Evolutionary conservation across 371 early-diverging fungal species (phyloP).

Genomic region (Mortierella sp.): DNA sequence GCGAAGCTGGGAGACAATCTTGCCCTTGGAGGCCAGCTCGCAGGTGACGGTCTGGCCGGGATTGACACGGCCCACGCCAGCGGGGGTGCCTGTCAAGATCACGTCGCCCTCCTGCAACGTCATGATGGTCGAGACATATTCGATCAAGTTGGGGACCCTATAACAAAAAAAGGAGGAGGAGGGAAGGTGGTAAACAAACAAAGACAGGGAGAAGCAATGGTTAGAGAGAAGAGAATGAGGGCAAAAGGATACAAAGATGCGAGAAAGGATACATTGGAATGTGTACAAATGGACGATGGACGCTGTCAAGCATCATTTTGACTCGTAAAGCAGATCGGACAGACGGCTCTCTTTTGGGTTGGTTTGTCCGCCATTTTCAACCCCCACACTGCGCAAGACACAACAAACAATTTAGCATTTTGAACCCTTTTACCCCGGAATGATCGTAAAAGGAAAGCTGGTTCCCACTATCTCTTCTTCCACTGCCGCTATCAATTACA

Average conservation of each 20-base stretch:
- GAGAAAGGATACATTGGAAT: neutral
- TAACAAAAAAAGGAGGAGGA: neutral
- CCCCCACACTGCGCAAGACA: neutral
- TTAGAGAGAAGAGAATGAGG: neutral
- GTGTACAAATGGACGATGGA: neutral
- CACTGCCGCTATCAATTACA: neutral
- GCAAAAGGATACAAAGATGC: too few species aligned
- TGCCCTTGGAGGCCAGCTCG: constrained; percentile 32
- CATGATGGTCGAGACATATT: constrained; percentile 88
- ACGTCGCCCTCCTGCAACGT: constrained; percentile 88
- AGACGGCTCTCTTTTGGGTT: neutral
- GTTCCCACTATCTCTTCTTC: neutral
- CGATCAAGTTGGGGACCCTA: constrained; percentile 82
- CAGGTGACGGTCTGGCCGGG: constrained; percentile 83
- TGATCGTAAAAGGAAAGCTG: constrained; percentile 9
- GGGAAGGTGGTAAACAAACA: neutral
- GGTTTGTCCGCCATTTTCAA: neutral
- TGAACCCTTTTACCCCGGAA: constrained; percentile 2
- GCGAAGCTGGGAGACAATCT: constrained; percentile 33
- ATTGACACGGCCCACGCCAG: constrained; percentile 87
- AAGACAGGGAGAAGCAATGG: neutral
- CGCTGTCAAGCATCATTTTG: neutral
- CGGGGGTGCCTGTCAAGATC: constrained; percentile 69
- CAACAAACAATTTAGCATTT: neutral
- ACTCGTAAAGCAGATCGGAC: neutral